phyloP scores from a whole-genome alignment of 2,329 filamentous ascomycete species.

The Trichophyton rubrum region DNA sequence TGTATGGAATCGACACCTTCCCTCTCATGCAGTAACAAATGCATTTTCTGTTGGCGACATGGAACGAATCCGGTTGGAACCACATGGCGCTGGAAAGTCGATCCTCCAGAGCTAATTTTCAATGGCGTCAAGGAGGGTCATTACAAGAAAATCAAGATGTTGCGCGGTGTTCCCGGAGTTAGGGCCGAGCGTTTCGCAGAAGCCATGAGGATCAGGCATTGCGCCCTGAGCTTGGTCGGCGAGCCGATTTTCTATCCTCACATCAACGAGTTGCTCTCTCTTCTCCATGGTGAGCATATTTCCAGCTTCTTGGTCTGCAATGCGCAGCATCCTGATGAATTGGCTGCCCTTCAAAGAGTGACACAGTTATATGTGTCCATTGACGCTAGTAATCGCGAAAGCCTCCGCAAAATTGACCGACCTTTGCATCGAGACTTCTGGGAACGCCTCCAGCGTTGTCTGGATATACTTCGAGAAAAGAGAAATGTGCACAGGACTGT shows the following conservation, averaged over 20 bases:
- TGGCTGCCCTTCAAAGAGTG: conserved; percentile 67
- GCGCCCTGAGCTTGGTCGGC: conserved; percentile 79
- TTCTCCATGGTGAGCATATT: conserved; percentile 77
- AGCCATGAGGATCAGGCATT: conserved; percentile 86
- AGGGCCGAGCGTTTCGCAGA: conserved; percentile 84
- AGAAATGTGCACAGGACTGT: conserved; percentile 81
- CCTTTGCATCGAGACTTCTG: conserved; percentile 93
- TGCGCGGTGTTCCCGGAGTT: conserved; percentile 86
- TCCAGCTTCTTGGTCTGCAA: conserved; percentile 95
- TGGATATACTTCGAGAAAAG: conserved; percentile 76
- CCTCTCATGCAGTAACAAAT: conserved; percentile 93
- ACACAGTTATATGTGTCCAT: conserved; percentile 96
- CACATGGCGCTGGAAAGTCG: conserved; percentile 92
- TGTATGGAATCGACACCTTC: conserved; percentile 98
- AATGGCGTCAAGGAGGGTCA: conserved; percentile 80
- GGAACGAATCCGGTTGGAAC: conserved; percentile 95
- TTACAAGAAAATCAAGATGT: conserved; percentile 96
- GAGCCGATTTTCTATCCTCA: conserved; percentile 98
- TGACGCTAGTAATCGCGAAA: conserved; percentile 83
- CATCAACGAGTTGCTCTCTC: conserved; percentile 78
- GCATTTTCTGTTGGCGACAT: conserved; percentile 97
- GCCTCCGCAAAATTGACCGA: conserved; percentile 74
- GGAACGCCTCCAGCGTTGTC: conserved; percentile 84
- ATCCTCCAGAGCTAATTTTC: conserved; percentile 81
- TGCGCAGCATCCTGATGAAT: conserved; percentile 85